These are phyloP conservation scores for Cymbidium sinense DNA, from an alignment of 106 monocot species.

Conservation along the genomic window DNA sequence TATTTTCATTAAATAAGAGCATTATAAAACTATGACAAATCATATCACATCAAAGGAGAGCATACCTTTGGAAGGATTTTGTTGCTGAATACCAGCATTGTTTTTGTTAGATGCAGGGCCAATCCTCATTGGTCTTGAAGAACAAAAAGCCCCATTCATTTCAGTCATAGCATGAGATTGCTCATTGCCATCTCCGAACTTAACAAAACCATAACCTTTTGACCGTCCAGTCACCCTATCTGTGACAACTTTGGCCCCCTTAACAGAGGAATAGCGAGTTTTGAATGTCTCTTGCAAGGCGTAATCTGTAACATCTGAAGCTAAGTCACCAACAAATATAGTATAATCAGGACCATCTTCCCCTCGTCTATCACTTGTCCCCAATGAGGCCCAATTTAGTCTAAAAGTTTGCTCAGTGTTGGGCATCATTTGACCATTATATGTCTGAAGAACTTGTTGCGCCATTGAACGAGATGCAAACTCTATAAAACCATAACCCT, in stretches of 20 bases:
- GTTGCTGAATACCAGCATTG: conserved; percentile 12
- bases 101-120: conserved; percentile 28
- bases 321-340: conserved; percentile 29
- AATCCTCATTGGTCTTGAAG: conserved; percentile 23
- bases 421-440: conserved; percentile 65
- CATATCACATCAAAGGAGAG: not conserved
- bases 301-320: conserved; percentile 24
- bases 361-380: conserved; percentile 40
- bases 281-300: conserved; percentile 19
- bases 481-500: conserved; percentile 87
- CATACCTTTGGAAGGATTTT: conserved; percentile 7
- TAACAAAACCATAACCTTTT: conserved; percentile 29
- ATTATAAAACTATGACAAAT: not conserved
- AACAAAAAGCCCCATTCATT: conserved; percentile 27
- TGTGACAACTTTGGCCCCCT: conserved; percentile 21
- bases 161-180: conserved; percentile 25
- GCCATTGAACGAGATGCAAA: conserved; percentile 64
- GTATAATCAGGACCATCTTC: conserved; percentile 26
- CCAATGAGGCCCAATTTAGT: conserved; percentile 70
- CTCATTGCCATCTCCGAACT: conserved; percentile 28
- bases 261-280: conserved; percentile 16
- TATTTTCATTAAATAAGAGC: not conserved
- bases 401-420: conserved; percentile 47
- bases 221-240: conserved; percentile 20
- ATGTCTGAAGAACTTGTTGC: conserved; percentile 53